A percentile compares a stretch with the other conserved stretches of the same genome.
Evolutionary conservation across 805 yeast species (phyloP).

Genomic region (Kazachstania viticola): DNA sequence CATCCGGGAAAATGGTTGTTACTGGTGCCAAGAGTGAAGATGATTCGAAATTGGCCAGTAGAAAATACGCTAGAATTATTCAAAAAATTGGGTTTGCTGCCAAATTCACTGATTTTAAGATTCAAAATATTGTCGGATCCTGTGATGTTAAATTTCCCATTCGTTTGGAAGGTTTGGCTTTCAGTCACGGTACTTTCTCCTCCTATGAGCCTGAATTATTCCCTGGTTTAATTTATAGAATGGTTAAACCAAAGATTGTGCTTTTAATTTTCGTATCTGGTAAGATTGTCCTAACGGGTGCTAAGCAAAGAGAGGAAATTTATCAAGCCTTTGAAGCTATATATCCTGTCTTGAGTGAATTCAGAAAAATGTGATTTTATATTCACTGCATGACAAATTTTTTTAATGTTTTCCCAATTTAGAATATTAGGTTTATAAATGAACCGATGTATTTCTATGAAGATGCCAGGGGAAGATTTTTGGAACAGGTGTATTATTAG

Average conservation of each 20-base stretch:
- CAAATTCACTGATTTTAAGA: constrained; percentile 93
- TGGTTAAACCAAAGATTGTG: constrained; percentile 98
- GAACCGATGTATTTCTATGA: too few relatives aligned
- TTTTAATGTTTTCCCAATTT: too few relatives aligned
- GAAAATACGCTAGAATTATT: constrained; percentile 95
- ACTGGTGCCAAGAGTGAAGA: constrained; percentile 99
- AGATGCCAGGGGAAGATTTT: too few relatives aligned
- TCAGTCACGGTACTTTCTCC: constrained; percentile 96
- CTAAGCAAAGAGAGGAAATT: constrained; percentile 96
- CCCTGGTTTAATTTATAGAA: constrained; percentile 96
- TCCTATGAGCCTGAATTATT: constrained; percentile 96
- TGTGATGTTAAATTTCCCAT: constrained; percentile 98
- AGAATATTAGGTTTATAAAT: too few relatives aligned
- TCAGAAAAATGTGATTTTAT: constrained; percentile 52
- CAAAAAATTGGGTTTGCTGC: constrained; percentile 97
- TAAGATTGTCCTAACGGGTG: constrained; percentile 95
- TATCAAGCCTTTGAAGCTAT: constrained; percentile 97
- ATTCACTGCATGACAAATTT: too few relatives aligned
- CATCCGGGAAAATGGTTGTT: constrained; percentile 98
- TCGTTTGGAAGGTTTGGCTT: constrained; percentile 92
- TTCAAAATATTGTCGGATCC: constrained; percentile 95
- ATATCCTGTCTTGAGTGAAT: constrained; percentile 95
- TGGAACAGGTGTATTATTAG: too few relatives aligned
- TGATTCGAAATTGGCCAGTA: constrained; percentile 93
- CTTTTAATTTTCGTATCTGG: constrained; percentile 92